These are phyloP conservation scores for Stereocaulon alpinum DNA, from an alignment of 495 filamentous ascomycete genomes.

Conservation along the genomic window DNA sequence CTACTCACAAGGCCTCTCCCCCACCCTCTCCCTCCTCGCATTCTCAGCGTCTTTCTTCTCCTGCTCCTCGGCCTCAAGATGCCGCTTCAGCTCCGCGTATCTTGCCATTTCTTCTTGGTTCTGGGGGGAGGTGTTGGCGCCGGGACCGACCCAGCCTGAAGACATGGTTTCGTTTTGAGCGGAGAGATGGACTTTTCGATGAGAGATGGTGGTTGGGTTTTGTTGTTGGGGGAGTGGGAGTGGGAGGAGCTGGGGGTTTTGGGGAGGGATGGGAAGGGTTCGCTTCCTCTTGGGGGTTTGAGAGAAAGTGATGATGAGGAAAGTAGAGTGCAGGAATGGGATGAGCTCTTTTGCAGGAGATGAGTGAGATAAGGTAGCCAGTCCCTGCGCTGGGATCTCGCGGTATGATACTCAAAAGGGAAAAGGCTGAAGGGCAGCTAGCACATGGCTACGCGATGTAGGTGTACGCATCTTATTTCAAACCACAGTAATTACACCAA, in stretches of 20 bases:
- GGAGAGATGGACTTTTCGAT: background rate
- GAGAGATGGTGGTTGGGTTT: background rate
- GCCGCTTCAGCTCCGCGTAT: constrained; percentile 30
- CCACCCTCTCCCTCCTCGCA: constrained; percentile 10
- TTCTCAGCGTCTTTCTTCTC: constrained; percentile 22
- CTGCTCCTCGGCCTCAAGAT: constrained; percentile 34
- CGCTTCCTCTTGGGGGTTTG: background rate
- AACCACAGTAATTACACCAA: background rate
- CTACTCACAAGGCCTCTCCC: constrained; percentile 11
- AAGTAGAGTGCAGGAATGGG: too few species aligned
- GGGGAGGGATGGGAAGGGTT: background rate
- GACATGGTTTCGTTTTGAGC: constrained; percentile 5
- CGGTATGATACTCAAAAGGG: too few species aligned
- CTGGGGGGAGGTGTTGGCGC: constrained; percentile 7
- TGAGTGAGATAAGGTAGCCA: too few species aligned
- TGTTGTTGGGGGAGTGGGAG: background rate
- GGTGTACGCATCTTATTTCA: background rate
- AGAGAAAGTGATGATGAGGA: background rate
- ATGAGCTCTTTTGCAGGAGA: too few species aligned
- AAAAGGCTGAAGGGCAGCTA: too few species aligned
- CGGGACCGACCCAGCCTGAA: constrained; percentile 11
- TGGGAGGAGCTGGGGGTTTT: background rate
- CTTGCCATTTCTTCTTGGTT: constrained; percentile 31
- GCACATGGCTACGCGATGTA: background rate
- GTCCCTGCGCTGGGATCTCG: too few species aligned